Base-by-base conservation (phyloP, 2,329 filamentous ascomycete species). In the Paraphaeosphaeria minitans region DNA sequence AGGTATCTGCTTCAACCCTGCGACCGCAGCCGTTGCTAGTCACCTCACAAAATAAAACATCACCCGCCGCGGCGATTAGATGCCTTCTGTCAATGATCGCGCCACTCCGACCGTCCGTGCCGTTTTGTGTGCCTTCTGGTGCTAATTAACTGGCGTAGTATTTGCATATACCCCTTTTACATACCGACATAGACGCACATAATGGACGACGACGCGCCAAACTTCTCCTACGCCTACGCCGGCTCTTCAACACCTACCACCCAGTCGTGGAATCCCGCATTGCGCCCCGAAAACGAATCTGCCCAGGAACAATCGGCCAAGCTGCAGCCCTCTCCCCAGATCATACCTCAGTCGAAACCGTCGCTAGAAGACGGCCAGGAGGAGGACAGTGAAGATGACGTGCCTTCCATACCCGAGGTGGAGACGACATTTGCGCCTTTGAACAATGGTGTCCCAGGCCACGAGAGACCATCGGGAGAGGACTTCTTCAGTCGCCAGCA, bases 251-350 rank as follows among this genome's bases (percentile, higher is more conserved):
- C 68, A 19, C 53, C 65, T 31, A 57, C 65, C 21, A 55, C 63
- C 14, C 54, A 79, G 55, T 80, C 80, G 21, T 86, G 84, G 85
- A 83, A 87, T 77, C 84, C 84, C 46, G 84, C 84, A 21, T 72
- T 84, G 60, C 76, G 82, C 68, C 79, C 80, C 39, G 79, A 84
- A 57, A 65, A 60, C 49, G 63, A 71, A 19, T 39, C 54, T 37
- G 57, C 66, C 29, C 48, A 55, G 29, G 57, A 29, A 50, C 48
- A 62, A 35, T 54, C 65, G 27, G 61, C 65, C 14, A 58, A 53
- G 3, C 49, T 61, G 39, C 62, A 67, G 43, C 57, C 64, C 27
- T 60, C 57, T 35, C 54, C 55, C 33, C 52, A 63, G 41, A 56
- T 59, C 29, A 35, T 57, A 19, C 52, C 54, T 6, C 58, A 60